phyloP scores from a whole-genome alignment of 768 basidiomycete species.

The Lactarius tabidus region DNA sequence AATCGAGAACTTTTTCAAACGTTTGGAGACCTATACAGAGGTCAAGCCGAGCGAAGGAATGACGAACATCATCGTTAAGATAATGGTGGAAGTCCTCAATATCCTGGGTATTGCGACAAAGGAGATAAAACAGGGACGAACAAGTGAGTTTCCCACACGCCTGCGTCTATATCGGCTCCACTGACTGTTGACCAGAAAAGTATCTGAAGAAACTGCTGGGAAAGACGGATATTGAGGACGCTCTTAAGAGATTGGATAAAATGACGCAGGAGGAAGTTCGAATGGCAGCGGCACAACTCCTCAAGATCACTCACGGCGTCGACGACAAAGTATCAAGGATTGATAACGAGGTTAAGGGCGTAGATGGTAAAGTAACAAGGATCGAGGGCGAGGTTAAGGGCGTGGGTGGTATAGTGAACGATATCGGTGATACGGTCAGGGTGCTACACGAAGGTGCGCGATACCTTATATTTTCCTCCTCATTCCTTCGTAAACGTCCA shows the following conservation, averaged over 20 bases:
- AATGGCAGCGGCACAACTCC: not conserved
- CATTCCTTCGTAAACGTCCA: no score
- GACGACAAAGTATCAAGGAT: no score
- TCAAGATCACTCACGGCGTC: no score
- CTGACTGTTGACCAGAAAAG: not conserved
- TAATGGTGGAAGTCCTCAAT: not conserved
- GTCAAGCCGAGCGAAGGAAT: not conserved
- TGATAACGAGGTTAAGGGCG: no score
- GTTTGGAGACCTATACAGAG: not conserved
- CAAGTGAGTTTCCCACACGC: not conserved
- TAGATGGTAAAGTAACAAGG: no score
- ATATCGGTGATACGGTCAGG: no score
- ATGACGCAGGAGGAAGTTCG: not conserved
- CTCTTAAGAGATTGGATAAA: not conserved
- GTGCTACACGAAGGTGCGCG: no score
- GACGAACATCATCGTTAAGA: slow-evolving; percentile 1
- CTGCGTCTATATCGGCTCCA: no score
- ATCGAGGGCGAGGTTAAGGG: no score
- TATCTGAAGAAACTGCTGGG: not conserved
- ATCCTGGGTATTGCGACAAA: not conserved
- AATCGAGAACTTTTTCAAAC: not conserved
- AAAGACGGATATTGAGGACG: not conserved
- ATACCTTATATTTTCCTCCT: no score
- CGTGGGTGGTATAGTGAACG: no score
- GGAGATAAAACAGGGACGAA: slow-evolving; percentile 3